A percentile compares a stretch with the other conserved stretches of the same genome.
These are phyloP conservation scores for Toxicodendron radicans DNA, from an alignment of 345 rosid species.

Conservation along the genomic window DNA sequence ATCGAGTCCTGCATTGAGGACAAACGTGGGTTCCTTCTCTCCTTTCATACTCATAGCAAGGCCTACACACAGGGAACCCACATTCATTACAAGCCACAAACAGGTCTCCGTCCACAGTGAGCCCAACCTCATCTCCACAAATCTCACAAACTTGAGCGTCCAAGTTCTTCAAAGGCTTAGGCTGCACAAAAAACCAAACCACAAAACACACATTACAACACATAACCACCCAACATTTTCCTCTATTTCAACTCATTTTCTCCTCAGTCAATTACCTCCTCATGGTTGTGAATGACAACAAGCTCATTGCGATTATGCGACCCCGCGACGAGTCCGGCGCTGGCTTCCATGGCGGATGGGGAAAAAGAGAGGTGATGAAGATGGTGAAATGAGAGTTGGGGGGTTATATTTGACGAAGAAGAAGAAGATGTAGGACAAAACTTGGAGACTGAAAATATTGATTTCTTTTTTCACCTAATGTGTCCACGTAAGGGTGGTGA, in stretches of 20 bases:
- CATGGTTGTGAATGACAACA: constrained; percentile 95
- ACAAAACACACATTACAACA: neutral
- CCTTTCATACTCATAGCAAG: constrained; percentile 96
- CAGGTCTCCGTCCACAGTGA: constrained; percentile 87
- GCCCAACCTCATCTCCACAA: constrained; percentile 80
- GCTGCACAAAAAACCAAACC: constrained; percentile 47
- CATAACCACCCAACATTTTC: neutral
- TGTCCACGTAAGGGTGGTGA: constrained; percentile 26
- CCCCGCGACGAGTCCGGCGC: constrained; percentile 97
- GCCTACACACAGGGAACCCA: constrained; percentile 91
- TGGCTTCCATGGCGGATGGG: constrained; percentile 75
- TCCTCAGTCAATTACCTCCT: constrained; percentile 53
- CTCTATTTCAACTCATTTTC: neutral
- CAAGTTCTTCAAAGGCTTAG: constrained; percentile 78
- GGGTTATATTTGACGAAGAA: constrained; percentile 32
- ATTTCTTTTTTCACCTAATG: constrained; percentile 47
- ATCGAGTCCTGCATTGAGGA: constrained; percentile 94
- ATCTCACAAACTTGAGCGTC: constrained; percentile 97
- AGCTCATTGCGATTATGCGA: constrained; percentile 99
- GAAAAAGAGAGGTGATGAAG: constrained; percentile 7
- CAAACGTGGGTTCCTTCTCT: constrained; percentile 90
- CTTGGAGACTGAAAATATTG: constrained; percentile 9
- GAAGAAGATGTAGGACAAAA: constrained; percentile 20
- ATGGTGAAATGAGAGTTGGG: constrained; percentile 18
- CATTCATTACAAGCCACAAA: constrained; percentile 99